Evolutionary conservation across 108 stramenopile species (phyloP), one percentile per base, ranked within the genome.

Genomic region (Stephanodiscus triporus): DNA sequence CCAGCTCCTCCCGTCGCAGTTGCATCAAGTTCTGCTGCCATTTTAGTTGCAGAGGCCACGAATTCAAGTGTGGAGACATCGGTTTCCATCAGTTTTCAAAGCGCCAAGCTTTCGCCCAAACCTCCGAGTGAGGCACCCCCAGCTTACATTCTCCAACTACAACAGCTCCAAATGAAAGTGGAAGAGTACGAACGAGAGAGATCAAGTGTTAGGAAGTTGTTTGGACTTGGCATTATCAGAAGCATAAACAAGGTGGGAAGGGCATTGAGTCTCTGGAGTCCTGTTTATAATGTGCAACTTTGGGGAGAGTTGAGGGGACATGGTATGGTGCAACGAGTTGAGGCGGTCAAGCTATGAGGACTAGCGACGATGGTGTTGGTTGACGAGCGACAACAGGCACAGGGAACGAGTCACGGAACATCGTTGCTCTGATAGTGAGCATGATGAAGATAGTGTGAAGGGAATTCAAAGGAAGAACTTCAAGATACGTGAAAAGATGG

Each of bases 251-350:
- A 76, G 75, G 62, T 69, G 9, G 62, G 75, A 30, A 69, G 38
- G n/a, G 75, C 43, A 13, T 34, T 76, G 67, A 53, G 63, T 53
- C 49, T 63, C 34, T 76, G 75, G 67, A 76, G 61, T 38, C 75
- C 74, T 51, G 48, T 48, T 75, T 68, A 75, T 51, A 59, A 59
- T 59, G 36, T 59, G 16, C 32, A 37, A 37, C 58, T 59, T 14
- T 59, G 58, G 58, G 58, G 58, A 59, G 58, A 59, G 58, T 59
- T 59, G 58, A 59, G 29, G 34, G 36, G 37, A 6, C 58, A 59
- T 38, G 40, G 40, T 40, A 40, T 0, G 40, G 40, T 11, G 8
- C n/a, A n/a, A n/a, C n/a, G n/a, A n/a, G n/a, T n/a, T n/a, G n/a
- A n/a, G n/a, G n/a, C n/a, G n/a, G n/a, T n/a, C n/a, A n/a, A n/a